Evolutionary conservation across 768 basidiomycete genomes (phyloP), one percentile per base, ranked within the genome.

Genomic region (Brasilioporus rufonigricans): DNA sequence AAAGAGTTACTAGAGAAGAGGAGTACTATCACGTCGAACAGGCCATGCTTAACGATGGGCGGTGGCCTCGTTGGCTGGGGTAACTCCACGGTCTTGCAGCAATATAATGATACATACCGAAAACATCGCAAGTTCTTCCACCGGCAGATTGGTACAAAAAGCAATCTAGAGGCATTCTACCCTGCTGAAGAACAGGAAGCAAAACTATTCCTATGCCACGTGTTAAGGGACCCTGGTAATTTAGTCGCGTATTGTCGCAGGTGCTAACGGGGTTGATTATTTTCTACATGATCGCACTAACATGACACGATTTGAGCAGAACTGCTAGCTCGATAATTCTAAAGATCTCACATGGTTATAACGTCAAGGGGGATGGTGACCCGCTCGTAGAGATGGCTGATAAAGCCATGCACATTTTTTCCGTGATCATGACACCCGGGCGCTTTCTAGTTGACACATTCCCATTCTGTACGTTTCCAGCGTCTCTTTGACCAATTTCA

Each of bases 341-440:
- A 16, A 38, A 38, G 36, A 38, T 38, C 18, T 38, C 36, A 38
- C 18, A 38, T 38, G 36, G 18, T 9, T 38, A 38, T 38, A 38
- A 4, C 10, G 36, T 38, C 36, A 38, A n/a, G 36, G 36, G n/a
- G 3, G 36, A 38, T 12, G 9, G 40, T 27, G 76, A 76, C 57
- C 71, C 70, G 0, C 67, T 71, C 48, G 59, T 73, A 24, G 45
- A 64, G 44, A 43, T 62, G 26, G 36, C 36, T n/a, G n/a, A 38
- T 16, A 38, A 5, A 4, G 18, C 36, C n/a, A 38, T 38, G 36
- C 36, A 16, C 4, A 38, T n/a, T n/a, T 16, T 38, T 4, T 38
- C 36, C 5, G 9, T 5, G 14, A 14, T 56, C 11, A 27, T 24
- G 18, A 32, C 36, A 0, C 60, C 61, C 1, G 57, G 50, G 8